Base-by-base conservation (phyloP, 495 filamentous ascomycete genomes). In the Neurospora sp. region DNA sequence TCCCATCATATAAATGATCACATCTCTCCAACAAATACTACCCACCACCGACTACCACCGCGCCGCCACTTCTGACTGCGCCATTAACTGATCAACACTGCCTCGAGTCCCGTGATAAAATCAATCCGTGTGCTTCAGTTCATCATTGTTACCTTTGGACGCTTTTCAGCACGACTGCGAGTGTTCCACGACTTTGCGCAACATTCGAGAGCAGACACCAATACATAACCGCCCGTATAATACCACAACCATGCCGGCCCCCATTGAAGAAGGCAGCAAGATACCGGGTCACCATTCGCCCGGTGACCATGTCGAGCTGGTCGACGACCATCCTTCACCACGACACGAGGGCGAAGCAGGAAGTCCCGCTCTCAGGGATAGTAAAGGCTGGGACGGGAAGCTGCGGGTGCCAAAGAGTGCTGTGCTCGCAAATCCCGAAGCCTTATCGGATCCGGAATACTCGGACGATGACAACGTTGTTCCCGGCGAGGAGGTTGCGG, bases 311-410 rank as follows among this genome's bases (percentile, higher is more conserved):
- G 84, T 85, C 73, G 84, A 85, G 68, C 80, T 85, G 22, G 73
- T 81, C 61, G 77, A 83, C 44, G 80, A 81, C 38, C 73, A 82
- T 44, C 76, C 78, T 31, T 82, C 82, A 7, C 79, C 82, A 9
- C 77, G 76, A n/a, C 75, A 78, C 73, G 83, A 85, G n/a, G 79
- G 77, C 71, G 80, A 84, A 70, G 71, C 80, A 14, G 53, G 53
- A 16, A 85, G 82, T 68, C 83, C 82, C 12, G 80, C 80, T 16
- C 78, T 85, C 22, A 82, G 79, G 72, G 82, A 93, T 78, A 91
- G 89, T 80, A 93, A 91, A 77, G 94, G 94, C 71, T 98, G 94
- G 94, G 94, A 97, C 82, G 94, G 94, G 70, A 98, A 98, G 82
- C 86, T 97, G 70, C 86, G 94, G 18, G 80, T 93, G 11, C 88